Conservation (phyloP, 441 rosid species). For the Gossypium schwendimanii region DNA sequence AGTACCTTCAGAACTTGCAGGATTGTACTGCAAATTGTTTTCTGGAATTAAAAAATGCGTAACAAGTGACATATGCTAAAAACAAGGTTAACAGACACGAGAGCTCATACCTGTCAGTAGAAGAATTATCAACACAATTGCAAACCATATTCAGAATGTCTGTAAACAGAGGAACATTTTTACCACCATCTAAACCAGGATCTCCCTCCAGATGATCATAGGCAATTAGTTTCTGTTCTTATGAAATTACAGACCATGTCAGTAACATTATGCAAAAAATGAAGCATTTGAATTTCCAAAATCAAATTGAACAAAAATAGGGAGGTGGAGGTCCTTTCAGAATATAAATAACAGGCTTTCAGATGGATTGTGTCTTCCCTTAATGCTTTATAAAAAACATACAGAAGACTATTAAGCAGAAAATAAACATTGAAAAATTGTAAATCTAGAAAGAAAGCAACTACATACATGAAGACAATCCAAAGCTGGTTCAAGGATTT, state of each 20-base stretch:
- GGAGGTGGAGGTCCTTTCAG: background rate
- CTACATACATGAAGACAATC: conserved; percentile 95
- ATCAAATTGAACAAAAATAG: background rate
- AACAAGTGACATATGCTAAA: conserved; percentile 15
- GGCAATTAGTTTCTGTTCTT: conserved; percentile 88
- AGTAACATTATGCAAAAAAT: conserved; percentile 3
- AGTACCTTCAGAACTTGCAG: conserved; percentile 94
- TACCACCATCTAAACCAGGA: conserved; percentile 91
- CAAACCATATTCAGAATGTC: conserved; percentile 91
- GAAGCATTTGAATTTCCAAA: background rate
- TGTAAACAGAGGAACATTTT: conserved; percentile 70
- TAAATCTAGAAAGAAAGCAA: conserved; percentile 7
- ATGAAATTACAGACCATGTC: conserved; percentile 18
- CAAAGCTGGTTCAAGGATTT: conserved; percentile 85
- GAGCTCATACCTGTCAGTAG: conserved; percentile 72
- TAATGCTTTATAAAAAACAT: background rate
- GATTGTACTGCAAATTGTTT: conserved; percentile 64
- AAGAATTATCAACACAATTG: conserved; percentile 84
- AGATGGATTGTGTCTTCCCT: background rate
- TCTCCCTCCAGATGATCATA: conserved; percentile 98
- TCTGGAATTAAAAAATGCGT: conserved; percentile 19
- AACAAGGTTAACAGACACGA: conserved; percentile 10
- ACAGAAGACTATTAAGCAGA: background rate
- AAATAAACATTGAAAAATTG: background rate
- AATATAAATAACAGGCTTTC: conserved; percentile 1